Conservation (phyloP, 179 eudicot species). For the Beta macrorhiza region DNA sequence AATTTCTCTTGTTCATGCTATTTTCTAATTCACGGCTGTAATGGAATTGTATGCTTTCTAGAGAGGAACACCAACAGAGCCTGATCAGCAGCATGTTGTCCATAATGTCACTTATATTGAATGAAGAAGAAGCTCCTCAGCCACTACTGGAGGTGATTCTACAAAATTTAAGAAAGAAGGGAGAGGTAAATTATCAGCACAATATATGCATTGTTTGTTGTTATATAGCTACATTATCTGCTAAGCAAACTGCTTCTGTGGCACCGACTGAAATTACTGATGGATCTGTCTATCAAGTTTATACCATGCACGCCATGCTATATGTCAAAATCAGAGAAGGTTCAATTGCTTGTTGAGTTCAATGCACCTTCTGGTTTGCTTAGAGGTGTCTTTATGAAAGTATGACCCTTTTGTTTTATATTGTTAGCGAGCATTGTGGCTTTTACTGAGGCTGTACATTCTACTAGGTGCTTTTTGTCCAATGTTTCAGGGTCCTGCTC, state of each 20-base stretch:
- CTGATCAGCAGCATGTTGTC: conserved; percentile 62
- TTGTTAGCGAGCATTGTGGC: conserved; percentile 1
- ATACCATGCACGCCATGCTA: not conserved
- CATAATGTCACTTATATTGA: conserved; percentile 60
- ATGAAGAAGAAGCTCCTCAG: conserved; percentile 55
- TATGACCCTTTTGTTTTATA: not conserved
- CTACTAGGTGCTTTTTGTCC: conserved; percentile 1
- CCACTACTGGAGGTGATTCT: conserved; percentile 64
- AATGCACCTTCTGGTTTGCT: not conserved
- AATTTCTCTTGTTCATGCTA: not conserved
- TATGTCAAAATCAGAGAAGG: not conserved
- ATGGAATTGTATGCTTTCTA: conserved; percentile 31
- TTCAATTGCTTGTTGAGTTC: not conserved
- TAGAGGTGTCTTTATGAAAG: not conserved
- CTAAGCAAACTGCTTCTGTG: conserved; percentile 3
- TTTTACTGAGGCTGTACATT: conserved; percentile 2
- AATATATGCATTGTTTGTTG: not conserved
- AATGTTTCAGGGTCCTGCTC: conserved; percentile 51
- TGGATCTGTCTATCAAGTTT: not conserved
- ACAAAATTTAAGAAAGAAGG: conserved; percentile 56
- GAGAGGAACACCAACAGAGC: conserved; percentile 63
- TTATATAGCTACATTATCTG: conserved; percentile 3
- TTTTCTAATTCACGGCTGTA: not conserved
- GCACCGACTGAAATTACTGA: not conserved
- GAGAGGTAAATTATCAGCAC: conserved; percentile 49